Conservation (phyloP, 345 rosid species). For the Lenwebbia sp. region DNA sequence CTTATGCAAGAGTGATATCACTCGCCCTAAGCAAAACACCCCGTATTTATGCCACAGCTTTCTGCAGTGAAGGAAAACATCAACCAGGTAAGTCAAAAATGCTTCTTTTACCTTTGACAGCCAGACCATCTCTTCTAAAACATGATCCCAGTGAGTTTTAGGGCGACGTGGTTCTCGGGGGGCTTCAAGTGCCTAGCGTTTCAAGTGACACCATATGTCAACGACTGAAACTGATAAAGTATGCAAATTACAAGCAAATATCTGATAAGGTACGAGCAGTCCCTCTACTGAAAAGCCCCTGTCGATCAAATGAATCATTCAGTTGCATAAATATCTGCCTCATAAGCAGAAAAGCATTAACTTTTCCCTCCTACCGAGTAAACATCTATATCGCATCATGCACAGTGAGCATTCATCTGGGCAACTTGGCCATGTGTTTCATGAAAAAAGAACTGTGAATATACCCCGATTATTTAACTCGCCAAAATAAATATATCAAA, state of each 20-base stretch:
- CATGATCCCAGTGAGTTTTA: slow-evolving; percentile 99
- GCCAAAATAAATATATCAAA: neutral
- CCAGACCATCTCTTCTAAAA: slow-evolving; percentile 97
- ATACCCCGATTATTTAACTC: neutral
- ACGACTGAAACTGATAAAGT: neutral
- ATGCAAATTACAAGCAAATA: neutral
- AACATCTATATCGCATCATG: neutral
- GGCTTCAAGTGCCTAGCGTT: slow-evolving; percentile 75
- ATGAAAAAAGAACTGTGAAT: neutral
- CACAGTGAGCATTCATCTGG: neutral
- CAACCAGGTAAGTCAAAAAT: neutral
- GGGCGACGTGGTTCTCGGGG: slow-evolving; percentile 90
- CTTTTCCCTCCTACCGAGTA: neutral
- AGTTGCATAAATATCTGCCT: neutral
- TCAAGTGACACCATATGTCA: slow-evolving; percentile 1
- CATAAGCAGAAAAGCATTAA: neutral
- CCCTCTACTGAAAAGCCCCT: neutral
- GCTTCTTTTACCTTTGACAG: slow-evolving; percentile 68
- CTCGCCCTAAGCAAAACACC: neutral
- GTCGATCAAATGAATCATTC: neutral
- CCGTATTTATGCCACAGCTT: neutral
- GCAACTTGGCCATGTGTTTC: neutral
- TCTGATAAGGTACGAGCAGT: neutral
- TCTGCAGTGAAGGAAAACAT: neutral
- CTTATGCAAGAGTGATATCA: neutral